Conservation (phyloP, 1,284 basidiomycete species). For the Ganoderma sp. region DNA sequence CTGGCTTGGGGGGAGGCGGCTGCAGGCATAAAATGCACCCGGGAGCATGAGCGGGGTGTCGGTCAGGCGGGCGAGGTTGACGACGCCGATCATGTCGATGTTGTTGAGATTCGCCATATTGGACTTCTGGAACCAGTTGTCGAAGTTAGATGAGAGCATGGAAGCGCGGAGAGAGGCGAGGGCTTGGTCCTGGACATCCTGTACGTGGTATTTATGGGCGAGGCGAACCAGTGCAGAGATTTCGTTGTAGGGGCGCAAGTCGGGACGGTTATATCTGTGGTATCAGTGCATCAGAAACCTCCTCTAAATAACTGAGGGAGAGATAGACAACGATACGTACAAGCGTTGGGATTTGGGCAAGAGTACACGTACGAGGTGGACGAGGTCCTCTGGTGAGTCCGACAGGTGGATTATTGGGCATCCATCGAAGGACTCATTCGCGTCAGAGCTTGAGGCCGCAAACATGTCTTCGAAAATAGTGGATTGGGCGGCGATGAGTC, state of each 20-base stretch:
- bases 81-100: constrained; percentile 3
- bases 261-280: background rate
- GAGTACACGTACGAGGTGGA: constrained; percentile 13
- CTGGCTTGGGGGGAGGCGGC: background rate
- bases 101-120: too few species aligned
- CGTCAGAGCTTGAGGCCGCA: constrained; percentile 19
- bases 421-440: constrained; percentile 18
- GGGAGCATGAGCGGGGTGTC: constrained; percentile 8
- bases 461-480: constrained; percentile 31
- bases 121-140: background rate
- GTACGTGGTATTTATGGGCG: background rate
- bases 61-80: constrained; percentile 14
- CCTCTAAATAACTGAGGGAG: too few species aligned
- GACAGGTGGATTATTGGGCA: constrained; percentile 26
- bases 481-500: constrained; percentile 30
- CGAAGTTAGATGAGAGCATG: background rate
- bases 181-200: background rate
- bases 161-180: background rate
- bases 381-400: constrained; percentile 24
- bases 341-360: background rate
- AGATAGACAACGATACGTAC: background rate
- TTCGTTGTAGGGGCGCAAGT: background rate
- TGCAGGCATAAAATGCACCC: constrained; percentile 5
- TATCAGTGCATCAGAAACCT: background rate
- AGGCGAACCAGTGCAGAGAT: background rate